Percentiles rank a stretch among this genome's conserved stretches.
Evolutionary conservation across 768 basidiomycete species (phyloP).

Genomic region (Leccinum obscurum): DNA sequence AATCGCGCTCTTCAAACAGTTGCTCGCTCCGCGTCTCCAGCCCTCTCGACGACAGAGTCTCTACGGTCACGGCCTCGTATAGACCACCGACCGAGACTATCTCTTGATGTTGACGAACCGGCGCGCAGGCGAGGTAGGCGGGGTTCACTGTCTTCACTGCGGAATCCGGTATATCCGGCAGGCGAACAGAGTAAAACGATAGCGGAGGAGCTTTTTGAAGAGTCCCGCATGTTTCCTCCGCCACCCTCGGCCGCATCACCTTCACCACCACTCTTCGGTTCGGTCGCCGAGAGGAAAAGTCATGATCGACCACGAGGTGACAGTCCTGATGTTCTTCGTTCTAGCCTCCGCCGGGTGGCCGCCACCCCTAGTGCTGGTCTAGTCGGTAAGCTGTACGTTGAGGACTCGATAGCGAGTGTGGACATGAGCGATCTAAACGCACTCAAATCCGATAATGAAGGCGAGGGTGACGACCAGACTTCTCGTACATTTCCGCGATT

Average conservation of each 20-base stretch:
- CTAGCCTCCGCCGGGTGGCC: slow-evolving; percentile 18
- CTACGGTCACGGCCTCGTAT: slow-evolving; percentile 20
- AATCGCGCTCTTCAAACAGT: slow-evolving; percentile 33
- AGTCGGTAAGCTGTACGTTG: slow-evolving; percentile 3
- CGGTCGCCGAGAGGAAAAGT: slow-evolving; percentile 8
- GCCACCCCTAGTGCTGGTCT: not conserved
- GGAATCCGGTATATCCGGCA: slow-evolving; percentile 21
- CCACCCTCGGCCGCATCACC: not conserved
- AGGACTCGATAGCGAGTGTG: slow-evolving; percentile 31
- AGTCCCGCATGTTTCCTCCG: not conserved
- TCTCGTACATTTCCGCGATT: slow-evolving; percentile 29
- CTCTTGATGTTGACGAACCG: slow-evolving; percentile 15
- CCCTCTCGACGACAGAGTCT: slow-evolving; percentile 21
- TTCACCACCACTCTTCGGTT: slow-evolving; percentile 8
- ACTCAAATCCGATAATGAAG: slow-evolving; percentile 30
- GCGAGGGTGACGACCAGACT: slow-evolving; percentile 25
- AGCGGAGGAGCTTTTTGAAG: slow-evolving; percentile 17
- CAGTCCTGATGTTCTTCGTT: slow-evolving; percentile 24
- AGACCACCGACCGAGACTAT: slow-evolving; percentile 19
- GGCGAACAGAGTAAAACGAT: slow-evolving; percentile 18
- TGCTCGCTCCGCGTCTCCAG: slow-evolving; percentile 24
- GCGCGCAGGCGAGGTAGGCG: slow-evolving; percentile 22
- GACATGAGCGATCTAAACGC: slow-evolving; percentile 35
- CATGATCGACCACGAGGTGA: slow-evolving; percentile 15
- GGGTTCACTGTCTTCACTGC: slow-evolving; percentile 31